Percentiles rank a stretch among this genome's conserved stretches.
Conservation (phyloP, 768 basidiomycete species). For the Omphalotus guepiniiformis region DNA sequence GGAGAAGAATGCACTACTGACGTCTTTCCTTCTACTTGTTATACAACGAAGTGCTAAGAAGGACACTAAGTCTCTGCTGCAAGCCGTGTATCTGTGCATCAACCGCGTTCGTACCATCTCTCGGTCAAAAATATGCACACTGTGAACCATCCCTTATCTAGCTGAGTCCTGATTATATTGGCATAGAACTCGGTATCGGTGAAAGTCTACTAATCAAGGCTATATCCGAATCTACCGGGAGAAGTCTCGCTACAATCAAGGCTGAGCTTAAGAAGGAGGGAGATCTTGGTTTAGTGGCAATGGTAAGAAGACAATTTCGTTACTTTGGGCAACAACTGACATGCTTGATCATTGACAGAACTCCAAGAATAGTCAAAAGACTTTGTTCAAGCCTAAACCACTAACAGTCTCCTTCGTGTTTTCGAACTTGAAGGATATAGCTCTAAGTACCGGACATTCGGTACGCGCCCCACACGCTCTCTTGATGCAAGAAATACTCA, state of each 20-base stretch:
- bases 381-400: conserved; percentile 90
- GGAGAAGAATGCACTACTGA: conserved; percentile 87
- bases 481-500: not conserved
- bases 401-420: conserved; percentile 89
- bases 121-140: conserved; percentile 6
- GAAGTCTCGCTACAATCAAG: conserved; percentile 78
- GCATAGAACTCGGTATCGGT: conserved; percentile 93
- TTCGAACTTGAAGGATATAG: conserved; percentile 86
- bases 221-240: conserved; percentile 92
- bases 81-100: conserved; percentile 93
- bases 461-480: conserved; percentile 33
- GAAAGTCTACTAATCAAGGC: conserved; percentile 94
- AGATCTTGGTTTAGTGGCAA: conserved; percentile 94
- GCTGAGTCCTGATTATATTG: conserved; percentile 94
- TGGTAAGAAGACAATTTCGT: conserved; percentile 44
- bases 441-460: conserved; percentile 76
- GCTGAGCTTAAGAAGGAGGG: conserved; percentile 92
- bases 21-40: conserved; percentile 83
- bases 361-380: conserved; percentile 90
- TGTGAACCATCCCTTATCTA: conserved; percentile 26
- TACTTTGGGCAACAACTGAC: conserved; percentile 3
- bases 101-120: conserved; percentile 64
- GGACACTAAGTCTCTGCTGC: conserved; percentile 72
- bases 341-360: conserved; percentile 56
- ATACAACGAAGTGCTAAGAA: conserved; percentile 79